Conservation (phyloP, 805 yeast species). For the Metschnikowia cerradonensis region DNA sequence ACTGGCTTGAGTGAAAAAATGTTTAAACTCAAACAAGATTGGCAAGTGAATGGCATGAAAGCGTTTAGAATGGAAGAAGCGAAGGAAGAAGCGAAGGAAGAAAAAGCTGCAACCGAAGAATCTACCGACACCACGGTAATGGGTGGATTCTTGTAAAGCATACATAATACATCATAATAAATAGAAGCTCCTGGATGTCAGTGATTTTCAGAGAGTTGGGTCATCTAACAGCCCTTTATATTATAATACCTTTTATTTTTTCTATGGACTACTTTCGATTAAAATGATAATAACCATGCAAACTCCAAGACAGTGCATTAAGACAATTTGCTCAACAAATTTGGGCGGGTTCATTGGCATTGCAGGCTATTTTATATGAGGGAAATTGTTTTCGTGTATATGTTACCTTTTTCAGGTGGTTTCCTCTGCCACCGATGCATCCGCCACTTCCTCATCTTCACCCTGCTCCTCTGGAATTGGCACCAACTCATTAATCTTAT, state of each 20-base stretch:
- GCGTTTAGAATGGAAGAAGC: constrained; percentile 5
- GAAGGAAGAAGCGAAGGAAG: not conserved
- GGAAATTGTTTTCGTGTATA: not conserved
- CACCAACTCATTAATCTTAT: constrained; percentile 49
- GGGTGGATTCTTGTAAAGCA: constrained; percentile 11
- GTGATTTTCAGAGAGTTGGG: not conserved
- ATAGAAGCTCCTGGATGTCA: not conserved
- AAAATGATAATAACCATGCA: not conserved
- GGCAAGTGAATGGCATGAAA: constrained; percentile 12
- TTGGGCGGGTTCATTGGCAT: not conserved
- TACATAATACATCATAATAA: not conserved
- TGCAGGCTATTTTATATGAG: not conserved
- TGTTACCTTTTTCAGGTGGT: not conserved
- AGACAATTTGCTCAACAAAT: constrained; percentile 1
- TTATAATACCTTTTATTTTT: too few species aligned
- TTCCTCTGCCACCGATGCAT: not conserved
- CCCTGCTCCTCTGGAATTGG: constrained; percentile 40
- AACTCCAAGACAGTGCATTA: not conserved
- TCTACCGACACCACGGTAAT: constrained; percentile 5
- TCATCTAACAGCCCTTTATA: not conserved
- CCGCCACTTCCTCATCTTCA: constrained; percentile 15
- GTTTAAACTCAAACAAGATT: constrained; percentile 38
- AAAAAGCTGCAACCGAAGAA: not conserved
- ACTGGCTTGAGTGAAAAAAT: constrained; percentile 60
- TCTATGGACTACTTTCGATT: too few species aligned